These are phyloP conservation scores for Juncus inflexus DNA, from an alignment of 176 grass and related monocot species.

Conservation along the genomic window DNA sequence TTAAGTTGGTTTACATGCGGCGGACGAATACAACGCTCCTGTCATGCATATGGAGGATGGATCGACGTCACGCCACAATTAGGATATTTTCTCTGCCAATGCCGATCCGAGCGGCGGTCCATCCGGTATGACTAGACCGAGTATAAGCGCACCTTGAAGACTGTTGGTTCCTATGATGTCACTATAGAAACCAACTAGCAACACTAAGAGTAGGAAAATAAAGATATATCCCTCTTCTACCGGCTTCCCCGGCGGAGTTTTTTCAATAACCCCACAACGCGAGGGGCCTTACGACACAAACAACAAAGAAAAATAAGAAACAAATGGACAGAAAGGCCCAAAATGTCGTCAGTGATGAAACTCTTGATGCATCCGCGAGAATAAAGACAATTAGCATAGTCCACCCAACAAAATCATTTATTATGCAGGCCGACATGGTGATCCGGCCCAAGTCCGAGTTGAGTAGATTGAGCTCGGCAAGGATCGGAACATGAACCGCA, in stretches of 20 bases:
- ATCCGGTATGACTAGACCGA: constrained; percentile 75
- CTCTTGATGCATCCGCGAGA: constrained; percentile 47
- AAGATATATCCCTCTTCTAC: constrained; percentile 71
- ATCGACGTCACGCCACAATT: too few species aligned
- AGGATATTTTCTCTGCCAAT: constrained; percentile 64
- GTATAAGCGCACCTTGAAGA: constrained; percentile 71
- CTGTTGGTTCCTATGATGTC: constrained; percentile 71
- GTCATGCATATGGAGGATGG: neutral
- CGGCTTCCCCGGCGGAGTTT: constrained; percentile 61
- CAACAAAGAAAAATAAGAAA: constrained; percentile 44
- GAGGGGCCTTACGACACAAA: constrained; percentile 46
- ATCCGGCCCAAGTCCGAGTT: constrained; percentile 84
- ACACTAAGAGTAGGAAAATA: constrained; percentile 63
- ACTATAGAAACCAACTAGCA: constrained; percentile 61
- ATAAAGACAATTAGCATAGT: constrained; percentile 49
- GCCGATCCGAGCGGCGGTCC: constrained; percentile 77
- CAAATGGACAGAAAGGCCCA: constrained; percentile 52
- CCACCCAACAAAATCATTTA: constrained; percentile 68
- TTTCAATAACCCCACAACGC: constrained; percentile 61
- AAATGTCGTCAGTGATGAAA: constrained; percentile 36
- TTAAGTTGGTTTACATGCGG: constrained; percentile 48
- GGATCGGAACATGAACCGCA: constrained; percentile 67
- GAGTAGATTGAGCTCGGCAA: constrained; percentile 76
- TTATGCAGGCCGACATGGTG: constrained; percentile 72
- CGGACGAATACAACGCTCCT: neutral